Evolutionary conservation across 2,329 filamentous ascomycete species (phyloP).

Genomic region (Pseudogymnoascus pannorum): DNA sequence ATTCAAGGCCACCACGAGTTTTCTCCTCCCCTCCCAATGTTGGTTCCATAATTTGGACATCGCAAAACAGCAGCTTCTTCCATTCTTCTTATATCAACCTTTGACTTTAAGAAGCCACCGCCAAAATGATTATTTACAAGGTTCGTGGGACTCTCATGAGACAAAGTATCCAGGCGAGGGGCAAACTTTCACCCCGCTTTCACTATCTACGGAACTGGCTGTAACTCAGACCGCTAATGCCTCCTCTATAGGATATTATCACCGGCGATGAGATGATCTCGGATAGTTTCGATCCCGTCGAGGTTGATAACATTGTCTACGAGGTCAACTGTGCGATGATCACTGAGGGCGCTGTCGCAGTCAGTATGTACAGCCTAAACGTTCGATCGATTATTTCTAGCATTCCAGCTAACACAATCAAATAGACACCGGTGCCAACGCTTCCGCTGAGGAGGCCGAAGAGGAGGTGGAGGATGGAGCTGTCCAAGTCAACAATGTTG

Average conservation of each 20-base stretch:
- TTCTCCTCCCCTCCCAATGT: conserved; percentile 9
- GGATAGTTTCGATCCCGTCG: conserved; percentile 81
- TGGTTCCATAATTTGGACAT: conserved; percentile 7
- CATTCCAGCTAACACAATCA: conserved; percentile 15
- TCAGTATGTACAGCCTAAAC: conserved; percentile 44
- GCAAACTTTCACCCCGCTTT: conserved; percentile 12
- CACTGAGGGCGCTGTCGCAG: conserved; percentile 63
- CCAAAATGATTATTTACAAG: conserved; percentile 69
- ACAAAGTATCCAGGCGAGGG: background rate
- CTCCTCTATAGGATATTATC: conserved; percentile 64
- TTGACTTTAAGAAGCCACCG: conserved; percentile 27
- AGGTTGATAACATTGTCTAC: conserved; percentile 72
- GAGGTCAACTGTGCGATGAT: conserved; percentile 93
- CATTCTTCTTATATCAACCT: conserved; percentile 11
- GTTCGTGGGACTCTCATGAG: conserved; percentile 33
- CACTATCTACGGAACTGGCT: conserved; percentile 12
- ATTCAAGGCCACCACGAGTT: conserved; percentile 10
- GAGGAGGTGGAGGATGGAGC: conserved; percentile 64
- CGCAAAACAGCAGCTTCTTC: conserved; percentile 12
- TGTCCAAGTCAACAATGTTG: conserved; percentile 83
- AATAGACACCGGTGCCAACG: conserved; percentile 85
- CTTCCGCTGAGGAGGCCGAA: conserved; percentile 83
- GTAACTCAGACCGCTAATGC: conserved; percentile 13
- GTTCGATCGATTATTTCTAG: background rate
- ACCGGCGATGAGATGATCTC: conserved; percentile 94